Evolutionary conservation across 352 stramenopile species (phyloP), one percentile per base, ranked within the genome.

Genomic region (Peronospora farinosa): DNA sequence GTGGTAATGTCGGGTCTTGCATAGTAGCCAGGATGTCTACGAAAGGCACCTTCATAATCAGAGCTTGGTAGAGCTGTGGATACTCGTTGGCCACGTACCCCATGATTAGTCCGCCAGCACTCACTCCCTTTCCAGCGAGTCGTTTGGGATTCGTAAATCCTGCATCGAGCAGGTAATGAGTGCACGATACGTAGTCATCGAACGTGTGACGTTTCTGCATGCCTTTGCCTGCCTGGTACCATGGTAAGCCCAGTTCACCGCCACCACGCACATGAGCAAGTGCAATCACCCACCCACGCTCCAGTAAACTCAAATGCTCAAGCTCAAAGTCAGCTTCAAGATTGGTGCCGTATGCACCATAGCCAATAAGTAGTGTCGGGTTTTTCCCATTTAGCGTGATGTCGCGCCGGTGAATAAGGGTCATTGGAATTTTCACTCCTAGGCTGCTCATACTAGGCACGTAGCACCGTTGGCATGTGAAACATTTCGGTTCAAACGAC

Each of bases 231-330:
- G 73, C 63, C n/a, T 85, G 63, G 43, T 96, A 95, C 89, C 89
- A 97, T 27, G 57, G 58, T 47, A 92, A 71, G 1, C 89, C 89
- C 2, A 90, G 69, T 42, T 97, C 89, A 0, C 81, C 83, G 3
- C 89, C 89, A n/a, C 89, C 89, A 38, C 89, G 85, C 4, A 92
- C 70, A 42, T 97, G 88, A 8, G 88, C 89, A 40, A 90, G 86
- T 7, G 88, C 88, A 47, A 97, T 65, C 6, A 95, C 69, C 87
- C 88, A 97, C 0, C 83, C 83, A 15, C 85, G 83, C 42, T 90
- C 74, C 11, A 96, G 51, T 33, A 96, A 68, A 59, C 78, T 86
- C 17, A 94, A 60, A 38, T 92, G 69, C 19, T 90, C 79, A 1
- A 95, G 65, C 35, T 93, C 76, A 39, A 94, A 96, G 4, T 92